Conservation (phyloP, 2,329 filamentous ascomycete species). For the Fusarium sp. region DNA sequence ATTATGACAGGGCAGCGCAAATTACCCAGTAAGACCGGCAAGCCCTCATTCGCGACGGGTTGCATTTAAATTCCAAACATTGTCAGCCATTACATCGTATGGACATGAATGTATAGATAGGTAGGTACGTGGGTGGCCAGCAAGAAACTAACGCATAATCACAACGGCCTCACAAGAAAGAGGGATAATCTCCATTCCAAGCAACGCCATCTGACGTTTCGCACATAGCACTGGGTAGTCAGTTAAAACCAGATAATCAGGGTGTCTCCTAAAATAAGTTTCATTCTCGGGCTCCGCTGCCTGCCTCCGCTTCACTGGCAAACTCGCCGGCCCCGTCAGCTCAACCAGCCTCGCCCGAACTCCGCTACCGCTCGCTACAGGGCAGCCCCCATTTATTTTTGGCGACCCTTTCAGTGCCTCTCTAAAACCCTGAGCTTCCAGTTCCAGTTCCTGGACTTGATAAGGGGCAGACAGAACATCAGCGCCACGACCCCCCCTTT, state of each 20-base stretch:
- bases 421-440: constrained; percentile 32
- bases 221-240: not conserved
- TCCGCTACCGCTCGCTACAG: constrained; percentile 18
- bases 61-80: constrained; percentile 22
- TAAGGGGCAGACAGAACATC: constrained; percentile 40
- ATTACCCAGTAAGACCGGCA: constrained; percentile 20
- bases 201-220: constrained; percentile 28
- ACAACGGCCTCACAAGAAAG: constrained; percentile 14
- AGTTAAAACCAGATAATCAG: constrained; percentile 2
- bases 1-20: not conserved
- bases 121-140: not conserved
- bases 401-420: constrained; percentile 28
- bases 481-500: constrained; percentile 39
- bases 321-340: constrained; percentile 12
- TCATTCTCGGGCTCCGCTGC: constrained; percentile 20
- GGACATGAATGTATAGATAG: no score
- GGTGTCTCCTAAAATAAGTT: constrained; percentile 30
- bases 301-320: constrained; percentile 8
- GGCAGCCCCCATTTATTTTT: constrained; percentile 34
- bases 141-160: constrained; percentile 7
- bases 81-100: constrained; percentile 15
- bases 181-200: constrained; percentile 36
- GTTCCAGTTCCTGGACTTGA: constrained; percentile 30
- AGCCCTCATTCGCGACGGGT: constrained; percentile 22
- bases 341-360: constrained; percentile 12